Conservation (phyloP, 1,139 yeast species). For the Saccharomyces hybrid region DNA sequence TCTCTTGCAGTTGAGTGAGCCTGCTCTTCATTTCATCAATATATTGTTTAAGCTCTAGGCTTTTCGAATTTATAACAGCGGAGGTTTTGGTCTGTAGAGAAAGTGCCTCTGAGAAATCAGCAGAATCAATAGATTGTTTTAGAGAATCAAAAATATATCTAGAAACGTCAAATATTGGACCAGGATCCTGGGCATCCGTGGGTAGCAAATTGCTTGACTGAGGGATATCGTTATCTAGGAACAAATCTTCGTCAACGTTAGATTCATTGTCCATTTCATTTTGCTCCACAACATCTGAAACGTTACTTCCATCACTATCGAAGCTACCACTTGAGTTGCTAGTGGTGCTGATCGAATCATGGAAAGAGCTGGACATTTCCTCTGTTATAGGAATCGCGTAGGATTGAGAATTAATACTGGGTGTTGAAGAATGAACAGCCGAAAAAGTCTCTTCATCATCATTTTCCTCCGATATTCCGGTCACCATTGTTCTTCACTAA, state of each 20-base stretch:
- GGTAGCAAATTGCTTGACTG: slow-evolving; percentile 13
- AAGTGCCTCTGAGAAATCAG: slow-evolving; percentile 28
- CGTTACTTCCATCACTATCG: not conserved
- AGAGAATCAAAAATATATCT: slow-evolving; percentile 27
- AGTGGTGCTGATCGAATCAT: slow-evolving; percentile 3
- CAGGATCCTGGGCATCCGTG: slow-evolving; percentile 20
- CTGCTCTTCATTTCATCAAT: slow-evolving; percentile 18
- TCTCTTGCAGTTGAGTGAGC: slow-evolving; percentile 13
- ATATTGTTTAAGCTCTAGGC: slow-evolving; percentile 25
- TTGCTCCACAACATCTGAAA: not conserved
- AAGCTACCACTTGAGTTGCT: not conserved
- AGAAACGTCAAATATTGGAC: slow-evolving; percentile 28
- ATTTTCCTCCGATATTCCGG: slow-evolving; percentile 1
- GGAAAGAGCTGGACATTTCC: slow-evolving; percentile 8
- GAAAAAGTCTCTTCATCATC: slow-evolving; percentile 5
- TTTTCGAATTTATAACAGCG: slow-evolving; percentile 27
- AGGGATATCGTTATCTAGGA: slow-evolving; percentile 16
- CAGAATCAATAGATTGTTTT: slow-evolving; percentile 22
- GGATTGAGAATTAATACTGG: slow-evolving; percentile 24
- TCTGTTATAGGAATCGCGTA: slow-evolving; percentile 25
- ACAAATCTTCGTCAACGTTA: slow-evolving; percentile 9
- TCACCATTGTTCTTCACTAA: not conserved
- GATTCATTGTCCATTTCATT: slow-evolving; percentile 4
- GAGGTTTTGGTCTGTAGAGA: slow-evolving; percentile 30
- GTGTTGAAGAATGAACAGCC: slow-evolving; percentile 16